Evolutionary conservation across 345 rosid species (phyloP), one percentile per base, ranked within the genome.

Genomic region (Brassica nigra): DNA sequence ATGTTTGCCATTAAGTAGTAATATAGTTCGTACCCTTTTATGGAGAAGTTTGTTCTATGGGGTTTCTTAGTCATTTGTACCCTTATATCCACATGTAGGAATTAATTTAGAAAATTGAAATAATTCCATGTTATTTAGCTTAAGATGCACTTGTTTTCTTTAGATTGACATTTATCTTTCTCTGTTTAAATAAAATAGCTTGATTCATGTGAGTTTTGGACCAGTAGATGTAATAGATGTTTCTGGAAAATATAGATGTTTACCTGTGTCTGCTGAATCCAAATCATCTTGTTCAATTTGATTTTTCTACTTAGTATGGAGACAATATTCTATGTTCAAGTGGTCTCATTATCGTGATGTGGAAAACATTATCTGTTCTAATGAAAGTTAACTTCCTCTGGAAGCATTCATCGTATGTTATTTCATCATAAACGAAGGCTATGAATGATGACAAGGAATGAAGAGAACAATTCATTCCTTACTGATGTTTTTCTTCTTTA

Each of bases 81-180:
- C 74, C 20, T 18, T 49, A 9, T 69, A 4, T 23, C 63, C 37
- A 29, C 61, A 37, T 23, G 52, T 71, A 71, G 67, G 27, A 16
- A 39, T 6, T 39, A 57, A 4, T 55, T 62, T 49, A 62, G 64
- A 72, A 42, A 54, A 11, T 11, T 64, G 55, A 33, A 57, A 71
- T 54, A 18, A 39, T 47, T 54, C 36, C 4, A 71, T 72, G 34
- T 54, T 66, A 55, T 79, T 65, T 66, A 14, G 54, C 15, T 5
- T 5, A 59, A 73, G 14, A 67, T 68, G 55, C 16, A 52, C 42
- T 15, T 68, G 70, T 74, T 61, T 73, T 68, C 58, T 74, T 58
- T 68, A 34, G 55, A 74, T 61, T 1, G 28, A 57, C 55, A 11
- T 73, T 30, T 27, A 57, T n/a, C 63, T 71, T 16, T 42, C 73